Evolutionary conservation across 192 early-diverging fungal species (phyloP), one percentile per base, ranked within the genome.

Genomic region (Gamsiella multidivaricata): DNA sequence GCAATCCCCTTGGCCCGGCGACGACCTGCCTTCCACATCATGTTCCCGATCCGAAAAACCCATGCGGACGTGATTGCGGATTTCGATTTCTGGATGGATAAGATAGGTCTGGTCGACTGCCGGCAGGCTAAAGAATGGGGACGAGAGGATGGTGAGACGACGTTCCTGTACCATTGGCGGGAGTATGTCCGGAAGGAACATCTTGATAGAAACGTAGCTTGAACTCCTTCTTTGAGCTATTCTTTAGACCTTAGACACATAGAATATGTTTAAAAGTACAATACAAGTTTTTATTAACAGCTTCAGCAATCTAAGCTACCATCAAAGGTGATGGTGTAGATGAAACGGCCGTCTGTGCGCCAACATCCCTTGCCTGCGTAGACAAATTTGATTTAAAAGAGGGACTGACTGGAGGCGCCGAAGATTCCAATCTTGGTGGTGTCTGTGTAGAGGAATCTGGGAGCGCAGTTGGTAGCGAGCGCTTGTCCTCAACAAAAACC

Each of bases 31-130:
- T 87, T 84, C 65, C 84, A 87, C 55, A 84, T 87, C 65, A 81
- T 87, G 81, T 82, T 84, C 41, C 85, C 85, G 5, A 62, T 87
- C 29, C 72, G 85, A 10, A 50, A 59, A 14, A 83, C 82, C 2
- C 82, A 87, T 45, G 53, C 63, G 22, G 70, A 81, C 32, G 85
- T 84, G 63, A 84, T 87, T 37, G 56, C 66, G 17, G 81, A 70
- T 31, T 87, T 87, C 65, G 85, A 87, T 59, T 53, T 58, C 17
- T 78, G 76, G 54, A 87, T 87, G 85, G 59, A 67, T 18, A 28
- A 72, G 9, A 57, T 81, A 47, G 85, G 81, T 5, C n/a, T 78
- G 26, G 65, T 78, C 23, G 74, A 78, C 29, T 78, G 74, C 32
- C 59, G 74, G 8, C 26, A 62, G 25, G 54, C 53, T 4, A 69